Conservation (phyloP, 1,284 basidiomycete species). For the Cutaneotrichosporon sp. region DNA sequence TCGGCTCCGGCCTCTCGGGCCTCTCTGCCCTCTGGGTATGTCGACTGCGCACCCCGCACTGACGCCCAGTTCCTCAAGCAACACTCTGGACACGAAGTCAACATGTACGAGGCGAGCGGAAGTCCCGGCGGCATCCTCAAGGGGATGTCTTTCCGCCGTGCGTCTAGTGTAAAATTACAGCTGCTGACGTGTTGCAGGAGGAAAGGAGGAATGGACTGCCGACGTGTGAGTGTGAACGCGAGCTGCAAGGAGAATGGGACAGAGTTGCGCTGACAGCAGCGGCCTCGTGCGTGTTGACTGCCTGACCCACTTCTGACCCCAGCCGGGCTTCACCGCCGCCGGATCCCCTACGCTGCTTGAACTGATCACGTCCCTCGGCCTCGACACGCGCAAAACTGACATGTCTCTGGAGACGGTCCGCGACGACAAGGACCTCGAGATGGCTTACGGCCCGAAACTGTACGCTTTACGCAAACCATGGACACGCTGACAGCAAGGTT, state of each 20-base stretch:
- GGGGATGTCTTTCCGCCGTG: conserved; percentile 58
- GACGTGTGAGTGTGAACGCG: conserved; percentile 30
- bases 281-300: conserved; percentile 42
- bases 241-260: neutral
- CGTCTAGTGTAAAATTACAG: conserved; percentile 3
- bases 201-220: conserved; percentile 55
- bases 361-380: conserved; percentile 58
- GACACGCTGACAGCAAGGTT: conserved; percentile 38
- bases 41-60: neutral
- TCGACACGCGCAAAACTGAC: conserved; percentile 57
- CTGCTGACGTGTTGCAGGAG: conserved; percentile 36
- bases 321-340: conserved; percentile 71
- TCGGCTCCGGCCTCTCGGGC: conserved; percentile 73
- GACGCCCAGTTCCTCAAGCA: conserved; percentile 62
- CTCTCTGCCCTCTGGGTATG: conserved; percentile 68
- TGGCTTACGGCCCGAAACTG: neutral
- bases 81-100: conserved; percentile 69
- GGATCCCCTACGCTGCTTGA: conserved; percentile 77
- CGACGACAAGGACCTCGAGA: conserved; percentile 41
- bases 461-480: neutral
- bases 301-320: neutral
- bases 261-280: conserved; percentile 15
- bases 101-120: conserved; percentile 66
- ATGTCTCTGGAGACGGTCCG: conserved; percentile 76
- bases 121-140: conserved; percentile 75